Evolutionary conservation across 345 rosid genomes (phyloP), one percentile per base, ranked within the genome.

Genomic region (Salix suchowensis): DNA sequence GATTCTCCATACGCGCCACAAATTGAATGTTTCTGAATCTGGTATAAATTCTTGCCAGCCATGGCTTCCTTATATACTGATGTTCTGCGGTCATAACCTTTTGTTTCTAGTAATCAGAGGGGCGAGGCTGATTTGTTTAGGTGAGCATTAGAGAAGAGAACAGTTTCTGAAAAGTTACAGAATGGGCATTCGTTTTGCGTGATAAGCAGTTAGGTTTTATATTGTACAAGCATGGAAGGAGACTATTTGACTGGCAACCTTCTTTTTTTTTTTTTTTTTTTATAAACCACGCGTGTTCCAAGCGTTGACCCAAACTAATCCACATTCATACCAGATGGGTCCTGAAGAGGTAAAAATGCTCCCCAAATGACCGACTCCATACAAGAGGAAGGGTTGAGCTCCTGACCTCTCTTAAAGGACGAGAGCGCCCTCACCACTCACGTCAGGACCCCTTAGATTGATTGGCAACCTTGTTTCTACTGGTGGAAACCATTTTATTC

Each of bases 131-230:
- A 34, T 36, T 50, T 66, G 36, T 16, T 71, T 28, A 55, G 36
- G 65, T 67, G n/a, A 19, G 67, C 52, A 67, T 37, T 54, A 32
- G 55, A 19, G 36, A 40, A 69, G 18, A 60, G 16, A n/a, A 70
- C 54, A 28, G 40, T 5, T 50, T 23, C 23, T 30, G 68, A 62
- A 62, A 62, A 21, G 46, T 75, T 66, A 26, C 54, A 5, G 65
- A 9, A 37, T 18, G 66, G 21, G 61, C 80, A 77, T 37, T 71
- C 70, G 18, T 77, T 77, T 34, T 65, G 19, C 52, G 54, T 71
- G 75, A 65, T 34, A 23, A 23, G 6, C 26, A 36, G 50, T 71
- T 71, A 71, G 80, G 75, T 71, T 23, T 19, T 40, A 6, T 40
- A 37, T 36, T 23, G 54, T 18, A 58, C 24, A 23, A 23, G 28